Evolutionary conservation across 225 moss, liverwort and hornwort genomes (phyloP).

Genomic region (Polytrichum commune): DNA sequence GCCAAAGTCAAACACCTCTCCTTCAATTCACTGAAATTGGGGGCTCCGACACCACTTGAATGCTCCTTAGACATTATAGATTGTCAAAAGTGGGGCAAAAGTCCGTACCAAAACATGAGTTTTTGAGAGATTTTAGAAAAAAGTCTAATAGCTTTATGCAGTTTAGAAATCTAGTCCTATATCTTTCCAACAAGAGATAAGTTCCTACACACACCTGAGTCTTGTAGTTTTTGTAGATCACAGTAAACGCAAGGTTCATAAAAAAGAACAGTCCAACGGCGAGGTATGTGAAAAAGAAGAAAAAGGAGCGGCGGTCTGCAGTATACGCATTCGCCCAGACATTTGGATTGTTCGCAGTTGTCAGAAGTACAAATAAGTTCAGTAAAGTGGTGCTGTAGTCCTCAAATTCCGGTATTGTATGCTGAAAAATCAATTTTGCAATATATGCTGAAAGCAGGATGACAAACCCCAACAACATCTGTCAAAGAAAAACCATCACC

Average conservation of each 20-base stretch:
- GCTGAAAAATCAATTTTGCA: constrained; percentile 54
- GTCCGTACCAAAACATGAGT: no score
- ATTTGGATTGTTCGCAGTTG: constrained; percentile 86
- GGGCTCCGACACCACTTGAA: no score
- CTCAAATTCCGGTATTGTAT: constrained; percentile 39
- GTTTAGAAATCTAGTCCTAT: no score
- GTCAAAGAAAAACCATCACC: constrained; percentile 16
- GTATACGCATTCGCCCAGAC: constrained; percentile 69
- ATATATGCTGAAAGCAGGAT: constrained; percentile 65
- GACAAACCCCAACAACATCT: constrained; percentile 63
- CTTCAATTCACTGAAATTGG: no score
- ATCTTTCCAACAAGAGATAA: no score
- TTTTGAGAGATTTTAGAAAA: no score
- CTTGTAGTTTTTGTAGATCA: constrained; percentile 81
- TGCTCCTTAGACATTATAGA: no score
- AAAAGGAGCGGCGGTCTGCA: constrained; percentile 50
- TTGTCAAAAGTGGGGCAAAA: no score
- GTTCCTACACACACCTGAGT: constrained; percentile 46
- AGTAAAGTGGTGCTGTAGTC: constrained; percentile 59
- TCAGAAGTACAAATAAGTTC: constrained; percentile 69
- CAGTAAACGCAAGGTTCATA: constrained; percentile 70
- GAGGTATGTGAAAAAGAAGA: constrained; percentile 76
- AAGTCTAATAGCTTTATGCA: no score
- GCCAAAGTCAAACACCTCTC: no score
- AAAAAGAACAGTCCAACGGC: constrained; percentile 68